phyloP scores from a whole-genome alignment of 805 yeast species.

The Suhomyces prunicola region DNA sequence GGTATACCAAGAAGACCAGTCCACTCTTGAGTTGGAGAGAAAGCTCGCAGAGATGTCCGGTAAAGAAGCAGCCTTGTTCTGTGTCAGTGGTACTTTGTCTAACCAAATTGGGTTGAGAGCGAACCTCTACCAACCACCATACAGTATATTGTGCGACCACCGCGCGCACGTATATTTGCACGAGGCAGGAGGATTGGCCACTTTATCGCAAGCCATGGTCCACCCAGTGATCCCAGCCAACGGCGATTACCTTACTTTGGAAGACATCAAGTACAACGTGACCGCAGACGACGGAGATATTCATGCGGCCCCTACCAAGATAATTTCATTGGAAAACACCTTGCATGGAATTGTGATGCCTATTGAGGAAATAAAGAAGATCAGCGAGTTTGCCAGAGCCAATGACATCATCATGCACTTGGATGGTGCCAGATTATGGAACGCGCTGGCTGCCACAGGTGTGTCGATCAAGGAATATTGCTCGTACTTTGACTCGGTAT shows the following conservation, averaged over 20 bases:
- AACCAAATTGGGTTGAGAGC: slow-evolving; percentile 84
- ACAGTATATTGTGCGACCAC: slow-evolving; percentile 80
- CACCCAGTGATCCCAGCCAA: slow-evolving; percentile 76
- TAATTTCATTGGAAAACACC: slow-evolving; percentile 85
- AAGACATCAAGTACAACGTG: slow-evolving; percentile 64
- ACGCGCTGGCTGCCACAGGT: slow-evolving; percentile 76
- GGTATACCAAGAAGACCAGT: slow-evolving; percentile 81
- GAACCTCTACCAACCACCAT: slow-evolving; percentile 77
- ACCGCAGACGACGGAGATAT: slow-evolving; percentile 76
- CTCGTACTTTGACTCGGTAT: slow-evolving; percentile 78
- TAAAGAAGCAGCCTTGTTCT: slow-evolving; percentile 75
- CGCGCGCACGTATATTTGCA: slow-evolving; percentile 78
- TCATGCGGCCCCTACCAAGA: slow-evolving; percentile 84
- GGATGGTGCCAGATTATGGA: slow-evolving; percentile 96
- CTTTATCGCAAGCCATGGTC: slow-evolving; percentile 89
- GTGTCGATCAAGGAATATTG: slow-evolving; percentile 69
- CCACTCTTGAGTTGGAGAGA: slow-evolving; percentile 62
- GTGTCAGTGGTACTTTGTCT: slow-evolving; percentile 87
- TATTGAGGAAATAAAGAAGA: slow-evolving; percentile 67
- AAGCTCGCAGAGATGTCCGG: slow-evolving; percentile 69
- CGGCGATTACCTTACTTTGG: slow-evolving; percentile 73
- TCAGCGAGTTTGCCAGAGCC: slow-evolving; percentile 64
- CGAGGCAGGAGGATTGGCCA: slow-evolving; percentile 92
- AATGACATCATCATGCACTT: slow-evolving; percentile 66
- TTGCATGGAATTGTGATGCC: slow-evolving; percentile 82